Evolutionary conservation across 1,139 yeast genomes (phyloP), one percentile per base, ranked within the genome.

Genomic region (Keqinozyma sinolaborantium): DNA sequence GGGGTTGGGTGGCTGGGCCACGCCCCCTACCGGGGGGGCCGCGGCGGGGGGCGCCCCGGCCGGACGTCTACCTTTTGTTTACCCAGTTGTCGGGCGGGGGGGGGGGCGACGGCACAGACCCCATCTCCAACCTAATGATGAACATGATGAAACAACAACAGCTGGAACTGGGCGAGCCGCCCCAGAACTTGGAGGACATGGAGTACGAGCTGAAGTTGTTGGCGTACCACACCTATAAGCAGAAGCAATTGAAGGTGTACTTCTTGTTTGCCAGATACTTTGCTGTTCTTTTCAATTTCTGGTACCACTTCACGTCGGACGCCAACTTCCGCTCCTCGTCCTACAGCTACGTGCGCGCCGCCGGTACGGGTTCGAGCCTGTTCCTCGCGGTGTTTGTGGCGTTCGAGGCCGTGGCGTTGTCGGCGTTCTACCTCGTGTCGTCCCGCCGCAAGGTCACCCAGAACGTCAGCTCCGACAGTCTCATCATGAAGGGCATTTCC

Each of bases 111-210:
- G 45, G 39, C 11, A 38, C 29, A 29, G 62, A 58, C 30, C 63
- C 63, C 7, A 49, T 65, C 26, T 41, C 62, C 3, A 52, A 53
- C 24, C 58, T 64, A 58, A 62, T 64, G 69, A 54, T 38, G 45
- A 48, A 40, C 32, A 46, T 35, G 48, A 45, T 30, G 55, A 42
- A 39, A 24, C 40, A 33, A 26, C 45, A 35, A 31, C 43, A 38
- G 23, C 33, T 34, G 21, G 24, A 19, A 5, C 42, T 28, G 12
- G 42, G 40, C 14, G 35, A 33, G 18, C 32, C 33, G 14, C 31
- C 41, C 16, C 30, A 32, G 6, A 43, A 45, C 29, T 46, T 56
- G 2, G 54, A 50, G 23, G 54, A 56, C 26, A 35, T 44, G 10
- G 53, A 56, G 30, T 66, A 60, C 44, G 58, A 56, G 30, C 40